Percentiles rank a stretch among this genome's conserved stretches.
Conservation (phyloP, 2,329 filamentous ascomycete species). For the Pyrenophora tritici-repentis region DNA sequence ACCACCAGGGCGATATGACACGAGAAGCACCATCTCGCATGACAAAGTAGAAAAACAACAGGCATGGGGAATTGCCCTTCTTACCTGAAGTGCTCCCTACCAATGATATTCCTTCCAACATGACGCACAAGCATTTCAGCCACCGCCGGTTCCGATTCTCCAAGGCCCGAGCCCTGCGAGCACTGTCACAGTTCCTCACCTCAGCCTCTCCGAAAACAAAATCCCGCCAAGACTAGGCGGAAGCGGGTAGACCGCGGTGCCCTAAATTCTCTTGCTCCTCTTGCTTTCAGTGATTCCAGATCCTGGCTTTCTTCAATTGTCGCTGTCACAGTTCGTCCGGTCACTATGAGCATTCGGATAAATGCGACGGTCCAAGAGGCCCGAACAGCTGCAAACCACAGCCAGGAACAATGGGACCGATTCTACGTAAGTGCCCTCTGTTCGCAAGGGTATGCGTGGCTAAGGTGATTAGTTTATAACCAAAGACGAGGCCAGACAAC, state of each 20-base stretch:
- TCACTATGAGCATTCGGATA: slow-evolving; percentile 46
- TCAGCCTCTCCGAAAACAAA: slow-evolving; percentile 48
- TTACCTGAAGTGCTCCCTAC: slow-evolving; percentile 30
- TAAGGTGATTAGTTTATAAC: slow-evolving; percentile 44
- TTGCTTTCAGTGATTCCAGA: slow-evolving; percentile 38
- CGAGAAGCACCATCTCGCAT: slow-evolving; percentile 38
- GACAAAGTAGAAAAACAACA: slow-evolving; percentile 37
- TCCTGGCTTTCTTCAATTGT: slow-evolving; percentile 30
- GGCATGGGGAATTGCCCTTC: slow-evolving; percentile 33
- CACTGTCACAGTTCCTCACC: slow-evolving; percentile 44
- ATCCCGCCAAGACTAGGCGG: slow-evolving; percentile 45
- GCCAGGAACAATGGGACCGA: slow-evolving; percentile 46
- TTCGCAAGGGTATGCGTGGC: slow-evolving; percentile 19
- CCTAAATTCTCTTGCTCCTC: slow-evolving; percentile 46
- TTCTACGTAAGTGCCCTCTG: slow-evolving; percentile 42
- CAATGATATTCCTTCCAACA: slow-evolving; percentile 40
- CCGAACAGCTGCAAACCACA: slow-evolving; percentile 42
- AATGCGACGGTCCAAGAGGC: slow-evolving; percentile 46
- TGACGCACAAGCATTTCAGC: slow-evolving; percentile 48
- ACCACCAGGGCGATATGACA: slow-evolving; percentile 39
- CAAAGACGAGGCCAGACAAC: slow-evolving; percentile 44
- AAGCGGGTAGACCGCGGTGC: slow-evolving; percentile 44
- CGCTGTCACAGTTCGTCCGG: slow-evolving; percentile 24
- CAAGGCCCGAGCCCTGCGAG: slow-evolving; percentile 45
- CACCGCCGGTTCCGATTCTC: slow-evolving; percentile 46